Conservation (phyloP, 495 filamentous ascomycete species). For the Usnea hakonensis region DNA sequence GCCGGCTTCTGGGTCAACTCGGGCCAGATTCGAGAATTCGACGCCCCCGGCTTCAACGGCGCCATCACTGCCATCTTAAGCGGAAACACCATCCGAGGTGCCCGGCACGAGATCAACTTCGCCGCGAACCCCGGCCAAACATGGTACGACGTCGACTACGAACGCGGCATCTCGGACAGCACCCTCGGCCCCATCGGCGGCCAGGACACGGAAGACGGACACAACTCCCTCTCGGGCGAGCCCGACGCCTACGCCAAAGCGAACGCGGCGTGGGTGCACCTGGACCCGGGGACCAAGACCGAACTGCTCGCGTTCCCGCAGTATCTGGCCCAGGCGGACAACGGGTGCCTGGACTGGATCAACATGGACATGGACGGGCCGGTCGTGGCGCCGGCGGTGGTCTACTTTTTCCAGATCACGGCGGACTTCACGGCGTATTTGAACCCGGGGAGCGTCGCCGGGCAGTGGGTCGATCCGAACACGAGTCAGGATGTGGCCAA, state of each 20-base stretch:
- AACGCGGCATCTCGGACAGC: slow-evolving; percentile 15
- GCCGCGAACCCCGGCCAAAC: not conserved
- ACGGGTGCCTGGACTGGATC: slow-evolving; percentile 8
- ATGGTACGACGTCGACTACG: slow-evolving; percentile 19
- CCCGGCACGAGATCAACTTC: slow-evolving; percentile 16
- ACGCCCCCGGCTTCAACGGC: slow-evolving; percentile 11
- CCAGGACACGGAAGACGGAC: not conserved
- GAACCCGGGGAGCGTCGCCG: slow-evolving; percentile 12
- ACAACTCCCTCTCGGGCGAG: slow-evolving; percentile 1
- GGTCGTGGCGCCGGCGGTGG: not conserved
- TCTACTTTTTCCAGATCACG: slow-evolving; percentile 19
- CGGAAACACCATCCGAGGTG: slow-evolving; percentile 6
- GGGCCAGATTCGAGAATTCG: not conserved
- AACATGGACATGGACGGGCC: slow-evolving; percentile 18
- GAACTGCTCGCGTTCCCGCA: slow-evolving; percentile 2
- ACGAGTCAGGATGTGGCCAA: not conserved
- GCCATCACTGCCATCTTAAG: slow-evolving; percentile 14
- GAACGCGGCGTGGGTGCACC: slow-evolving; percentile 11
- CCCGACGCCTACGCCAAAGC: slow-evolving; percentile 4
- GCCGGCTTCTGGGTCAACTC: slow-evolving; percentile 9
- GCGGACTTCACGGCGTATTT: slow-evolving; percentile 21
- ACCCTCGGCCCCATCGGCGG: slow-evolving; percentile 7
- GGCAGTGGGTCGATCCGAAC: not conserved
- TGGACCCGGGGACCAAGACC: not conserved
- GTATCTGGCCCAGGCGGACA: slow-evolving; percentile 7